A percentile compares a stretch with the other conserved stretches of the same genome.
Conservation (phyloP, 2,329 filamentous ascomycete genomes). For the Botryotinia calthae region DNA sequence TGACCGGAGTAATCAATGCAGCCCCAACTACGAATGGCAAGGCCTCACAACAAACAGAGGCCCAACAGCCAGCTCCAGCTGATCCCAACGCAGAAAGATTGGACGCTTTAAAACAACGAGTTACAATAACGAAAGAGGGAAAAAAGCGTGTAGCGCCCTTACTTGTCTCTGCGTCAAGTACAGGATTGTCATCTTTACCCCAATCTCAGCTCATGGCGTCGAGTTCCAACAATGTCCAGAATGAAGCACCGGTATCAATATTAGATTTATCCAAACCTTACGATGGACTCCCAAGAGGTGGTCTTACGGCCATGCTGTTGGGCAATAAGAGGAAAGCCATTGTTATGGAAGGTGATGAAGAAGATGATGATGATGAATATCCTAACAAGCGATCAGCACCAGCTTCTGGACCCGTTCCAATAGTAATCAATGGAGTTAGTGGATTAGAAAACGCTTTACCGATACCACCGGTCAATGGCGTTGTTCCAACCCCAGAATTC, state of each 20-base stretch:
- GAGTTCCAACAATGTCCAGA: constrained; percentile 61
- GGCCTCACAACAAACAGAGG: constrained; percentile 37
- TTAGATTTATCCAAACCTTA: constrained; percentile 92
- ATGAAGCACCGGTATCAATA: constrained; percentile 75
- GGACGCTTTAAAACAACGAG: constrained; percentile 78
- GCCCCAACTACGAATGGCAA: constrained; percentile 30
- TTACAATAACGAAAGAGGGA: constrained; percentile 93
- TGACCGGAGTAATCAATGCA: constrained; percentile 27
- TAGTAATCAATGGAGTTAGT: constrained; percentile 73
- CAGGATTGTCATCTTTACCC: constrained; percentile 81
- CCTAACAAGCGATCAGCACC: constrained; percentile 58
- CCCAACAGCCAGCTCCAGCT: constrained; percentile 39
- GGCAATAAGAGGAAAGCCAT: constrained; percentile 89
- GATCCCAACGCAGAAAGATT: constrained; percentile 59
- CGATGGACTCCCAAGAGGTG: constrained; percentile 87
- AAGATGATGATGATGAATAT: constrained; percentile 64
- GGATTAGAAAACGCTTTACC: constrained; percentile 75
- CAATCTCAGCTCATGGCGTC: constrained; percentile 84
- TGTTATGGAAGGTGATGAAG: constrained; percentile 51
- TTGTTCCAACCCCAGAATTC: constrained; percentile 73
- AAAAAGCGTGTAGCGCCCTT: constrained; percentile 94
- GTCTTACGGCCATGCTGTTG: constrained; percentile 78
- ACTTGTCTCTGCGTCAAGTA: constrained; percentile 84
- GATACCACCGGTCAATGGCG: constrained; percentile 55
- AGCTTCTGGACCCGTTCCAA: constrained; percentile 65